Percentiles rank a stretch among this genome's conserved stretches.
Evolutionary conservation across 352 stramenopile species (phyloP).

Genomic region (Phytophthora nicotianae): DNA sequence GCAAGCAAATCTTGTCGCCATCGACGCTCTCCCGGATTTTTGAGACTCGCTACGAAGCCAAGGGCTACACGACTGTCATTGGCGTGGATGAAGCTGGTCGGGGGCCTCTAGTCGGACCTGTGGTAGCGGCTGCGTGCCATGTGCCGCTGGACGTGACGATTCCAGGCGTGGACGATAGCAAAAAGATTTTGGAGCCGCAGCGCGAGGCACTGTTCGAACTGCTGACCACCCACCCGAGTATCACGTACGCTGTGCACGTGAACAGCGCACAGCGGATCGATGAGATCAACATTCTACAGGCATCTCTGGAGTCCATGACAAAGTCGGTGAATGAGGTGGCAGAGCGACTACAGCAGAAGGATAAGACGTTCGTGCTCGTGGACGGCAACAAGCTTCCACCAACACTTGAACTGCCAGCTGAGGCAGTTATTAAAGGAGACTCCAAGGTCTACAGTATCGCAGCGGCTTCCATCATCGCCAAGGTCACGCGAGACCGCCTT

Average conservation of each 20-base stretch:
- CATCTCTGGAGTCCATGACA: conserved; percentile 95
- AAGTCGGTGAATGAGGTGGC: conserved; percentile 81
- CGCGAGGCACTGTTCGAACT: conserved; percentile 91
- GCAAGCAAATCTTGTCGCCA: neutral
- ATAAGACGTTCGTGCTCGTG: conserved; percentile 91
- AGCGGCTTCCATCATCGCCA: conserved; percentile 98
- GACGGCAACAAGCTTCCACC: conserved; percentile 96
- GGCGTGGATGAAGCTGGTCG: conserved; percentile 97
- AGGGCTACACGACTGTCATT: conserved; percentile 81
- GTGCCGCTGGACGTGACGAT: conserved; percentile 83
- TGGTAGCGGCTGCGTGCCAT: conserved; percentile 79
- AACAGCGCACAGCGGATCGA: conserved; percentile 92
- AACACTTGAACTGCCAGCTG: conserved; percentile 83
- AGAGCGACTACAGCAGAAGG: conserved; percentile 27
- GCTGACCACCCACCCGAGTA: conserved; percentile 73
- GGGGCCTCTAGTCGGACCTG: conserved; percentile 93
- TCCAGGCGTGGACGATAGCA: conserved; percentile 93
- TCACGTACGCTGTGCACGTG: conserved; percentile 90
- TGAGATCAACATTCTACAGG: conserved; percentile 99
- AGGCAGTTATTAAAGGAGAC: conserved; percentile 96
- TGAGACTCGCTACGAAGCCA: conserved; percentile 52
- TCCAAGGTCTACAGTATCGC: conserved; percentile 96
- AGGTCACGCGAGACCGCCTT: conserved; percentile 97
- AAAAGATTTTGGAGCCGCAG: conserved; percentile 95
- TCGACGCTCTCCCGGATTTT: conserved; percentile 60